Conservation (phyloP, 1,284 basidiomycete genomes). For the Apiotrichum siamense region DNA sequence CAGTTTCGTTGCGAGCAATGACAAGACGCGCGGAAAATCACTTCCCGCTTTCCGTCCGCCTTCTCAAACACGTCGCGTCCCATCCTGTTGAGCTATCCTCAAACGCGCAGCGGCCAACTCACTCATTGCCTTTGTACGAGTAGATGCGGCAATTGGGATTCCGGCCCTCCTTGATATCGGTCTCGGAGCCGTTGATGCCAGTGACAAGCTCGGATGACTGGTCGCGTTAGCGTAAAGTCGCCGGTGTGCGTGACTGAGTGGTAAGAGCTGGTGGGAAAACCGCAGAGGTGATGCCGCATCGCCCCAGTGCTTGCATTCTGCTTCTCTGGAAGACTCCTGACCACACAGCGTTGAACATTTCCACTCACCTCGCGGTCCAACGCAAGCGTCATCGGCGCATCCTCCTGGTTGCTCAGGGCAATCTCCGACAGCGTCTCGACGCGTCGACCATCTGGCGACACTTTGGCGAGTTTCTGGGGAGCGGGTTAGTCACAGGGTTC, state of each 20-base stretch:
- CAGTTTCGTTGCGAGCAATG: neutral
- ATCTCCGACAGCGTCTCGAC: conserved; percentile 63
- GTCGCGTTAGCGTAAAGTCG: neutral
- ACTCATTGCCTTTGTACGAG: conserved; percentile 57
- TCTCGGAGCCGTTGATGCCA: conserved; percentile 72
- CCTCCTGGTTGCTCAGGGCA: conserved; percentile 70
- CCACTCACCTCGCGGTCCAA: conserved; percentile 57
- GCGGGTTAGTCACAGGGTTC: neutral
- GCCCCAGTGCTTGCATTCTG: too few relatives aligned
- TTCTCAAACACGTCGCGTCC: too few relatives aligned
- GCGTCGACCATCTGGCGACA: conserved; percentile 55
- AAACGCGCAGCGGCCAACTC: conserved; percentile 13
- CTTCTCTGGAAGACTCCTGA: neutral
- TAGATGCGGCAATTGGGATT: conserved; percentile 81
- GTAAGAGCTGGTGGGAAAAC: neutral
- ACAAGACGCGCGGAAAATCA: too few relatives aligned
- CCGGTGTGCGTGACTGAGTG: neutral
- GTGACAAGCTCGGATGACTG: conserved; percentile 55
- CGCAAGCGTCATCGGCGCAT: conserved; percentile 89
- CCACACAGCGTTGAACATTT: neutral
- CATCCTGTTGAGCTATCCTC: too few relatives aligned
- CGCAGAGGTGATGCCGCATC: too few relatives aligned
- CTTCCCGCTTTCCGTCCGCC: too few relatives aligned
- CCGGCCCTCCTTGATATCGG: conserved; percentile 57
- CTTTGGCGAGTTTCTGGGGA: conserved; percentile 54